phyloP scores from a whole-genome alignment of 441 rosid genomes.

The Cnidoscolus chayamansa region DNA sequence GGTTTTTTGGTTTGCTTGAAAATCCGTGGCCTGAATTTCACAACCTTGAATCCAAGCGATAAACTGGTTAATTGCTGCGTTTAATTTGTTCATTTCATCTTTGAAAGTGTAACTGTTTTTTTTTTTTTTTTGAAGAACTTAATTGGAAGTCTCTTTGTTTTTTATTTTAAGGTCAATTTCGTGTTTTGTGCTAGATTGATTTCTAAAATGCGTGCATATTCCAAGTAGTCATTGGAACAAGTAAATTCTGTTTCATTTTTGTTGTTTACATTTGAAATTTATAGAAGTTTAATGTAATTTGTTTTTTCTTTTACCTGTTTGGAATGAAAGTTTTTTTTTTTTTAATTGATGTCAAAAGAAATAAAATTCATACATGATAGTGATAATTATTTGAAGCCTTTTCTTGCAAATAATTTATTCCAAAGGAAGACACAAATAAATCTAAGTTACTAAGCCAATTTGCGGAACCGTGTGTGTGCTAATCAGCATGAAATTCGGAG shows the following conservation, averaged over 20 bases:
- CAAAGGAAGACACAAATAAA: background rate
- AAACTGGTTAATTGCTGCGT: background rate
- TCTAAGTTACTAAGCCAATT: background rate
- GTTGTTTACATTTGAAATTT: background rate
- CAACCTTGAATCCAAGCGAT: background rate
- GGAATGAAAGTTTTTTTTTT: no score
- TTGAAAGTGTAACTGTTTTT: background rate
- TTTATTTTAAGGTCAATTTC: background rate
- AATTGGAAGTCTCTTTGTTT: no score
- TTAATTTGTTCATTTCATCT: background rate
- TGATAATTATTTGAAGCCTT: no score
- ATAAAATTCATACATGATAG: no score
- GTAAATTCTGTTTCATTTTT: background rate
- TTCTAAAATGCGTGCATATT: background rate
- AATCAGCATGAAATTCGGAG: background rate
- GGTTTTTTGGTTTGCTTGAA: background rate
- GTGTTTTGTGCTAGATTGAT: background rate
- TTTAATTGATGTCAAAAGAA: no score
- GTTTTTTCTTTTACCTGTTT: no score
- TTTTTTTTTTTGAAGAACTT: background rate
- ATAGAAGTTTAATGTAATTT: no score
- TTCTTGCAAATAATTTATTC: no score
- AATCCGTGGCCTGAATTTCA: background rate
- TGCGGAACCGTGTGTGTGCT: background rate
- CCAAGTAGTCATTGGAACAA: background rate